These are phyloP conservation scores for Arachnopeziza araneosa DNA, from an alignment of 2,329 filamentous ascomycete genomes.

Conservation along the genomic window DNA sequence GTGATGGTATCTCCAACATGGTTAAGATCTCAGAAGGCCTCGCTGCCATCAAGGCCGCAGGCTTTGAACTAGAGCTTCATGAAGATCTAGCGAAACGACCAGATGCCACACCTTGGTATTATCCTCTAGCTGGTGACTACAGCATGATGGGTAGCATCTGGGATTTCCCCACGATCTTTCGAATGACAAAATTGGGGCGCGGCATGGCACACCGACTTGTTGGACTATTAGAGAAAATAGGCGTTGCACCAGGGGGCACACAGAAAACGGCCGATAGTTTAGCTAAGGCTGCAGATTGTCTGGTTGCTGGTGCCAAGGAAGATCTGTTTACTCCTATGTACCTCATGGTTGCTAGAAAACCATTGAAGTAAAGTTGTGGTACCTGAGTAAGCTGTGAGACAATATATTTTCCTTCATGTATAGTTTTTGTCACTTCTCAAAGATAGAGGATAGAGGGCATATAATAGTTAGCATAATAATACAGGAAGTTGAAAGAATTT, in stretches of 20 bases:
- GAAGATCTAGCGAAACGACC: conserved; percentile 81
- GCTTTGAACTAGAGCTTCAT: conserved; percentile 77
- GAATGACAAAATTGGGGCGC: conserved; percentile 86
- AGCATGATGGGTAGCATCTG: conserved; percentile 73
- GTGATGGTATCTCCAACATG: conserved; percentile 98
- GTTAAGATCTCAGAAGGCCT: conserved; percentile 80
- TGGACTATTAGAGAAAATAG: conserved; percentile 68
- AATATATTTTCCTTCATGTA: not conserved
- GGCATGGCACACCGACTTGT: conserved; percentile 71
- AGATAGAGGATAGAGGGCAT: not conserved
- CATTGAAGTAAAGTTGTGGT: conserved; percentile 31
- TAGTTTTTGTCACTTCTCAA: not conserved
- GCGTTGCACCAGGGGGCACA: conserved; percentile 76
- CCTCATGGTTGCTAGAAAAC: conserved; percentile 90
- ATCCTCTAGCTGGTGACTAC: conserved; percentile 80
- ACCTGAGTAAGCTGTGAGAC: not conserved
- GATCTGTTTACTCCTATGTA: conserved; percentile 99
- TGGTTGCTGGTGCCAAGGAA: conserved; percentile 80
- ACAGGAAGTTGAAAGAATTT: not conserved
- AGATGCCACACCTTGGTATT: conserved; percentile 87
- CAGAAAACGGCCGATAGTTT: conserved; percentile 92
- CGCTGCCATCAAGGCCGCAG: conserved; percentile 78
- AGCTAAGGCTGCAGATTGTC: conserved; percentile 72
- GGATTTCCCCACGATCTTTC: conserved; percentile 77
- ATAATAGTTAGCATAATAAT: conserved; percentile 1